These are phyloP conservation scores for Maudiozyma saulgeensis DNA, from an alignment of 805 yeast species.

Conservation along the genomic window DNA sequence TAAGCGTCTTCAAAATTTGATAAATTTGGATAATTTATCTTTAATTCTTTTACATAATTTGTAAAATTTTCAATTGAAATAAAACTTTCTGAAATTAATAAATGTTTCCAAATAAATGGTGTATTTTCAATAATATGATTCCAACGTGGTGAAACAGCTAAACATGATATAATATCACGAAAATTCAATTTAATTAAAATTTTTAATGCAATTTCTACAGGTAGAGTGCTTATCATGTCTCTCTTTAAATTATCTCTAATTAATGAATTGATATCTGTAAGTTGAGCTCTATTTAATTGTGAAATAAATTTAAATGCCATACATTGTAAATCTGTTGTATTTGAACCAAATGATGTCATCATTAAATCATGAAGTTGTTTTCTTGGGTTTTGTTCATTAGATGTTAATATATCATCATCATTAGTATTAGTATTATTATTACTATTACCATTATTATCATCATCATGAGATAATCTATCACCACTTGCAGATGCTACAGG, in stretches of 20 bases:
- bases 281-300: slow-evolving; percentile 18
- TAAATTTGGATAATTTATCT: slow-evolving; percentile 20
- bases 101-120: slow-evolving; percentile 58
- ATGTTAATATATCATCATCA: not conserved
- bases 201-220: slow-evolving; percentile 60
- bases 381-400: not conserved
- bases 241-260: slow-evolving; percentile 42
- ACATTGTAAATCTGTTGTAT: slow-evolving; percentile 10
- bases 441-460: not conserved
- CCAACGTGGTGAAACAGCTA: slow-evolving; percentile 67
- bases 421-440: not conserved
- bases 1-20: slow-evolving; percentile 28
- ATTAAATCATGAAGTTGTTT: not conserved
- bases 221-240: slow-evolving; percentile 63
- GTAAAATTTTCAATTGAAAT: slow-evolving; percentile 40
- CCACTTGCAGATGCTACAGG: slow-evolving; percentile 28
- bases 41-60: slow-evolving; percentile 18
- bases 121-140: slow-evolving; percentile 48
- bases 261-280: slow-evolving; percentile 24
- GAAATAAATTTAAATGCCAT: slow-evolving; percentile 23
- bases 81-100: slow-evolving; percentile 54
- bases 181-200: slow-evolving; percentile 59
- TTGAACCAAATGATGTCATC: not conserved
- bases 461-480: slow-evolving; percentile 6
- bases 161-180: slow-evolving; percentile 47